These are phyloP conservation scores for Sphaerulina populicola DNA, from an alignment of 2,329 filamentous ascomycete species.

Conservation along the genomic window DNA sequence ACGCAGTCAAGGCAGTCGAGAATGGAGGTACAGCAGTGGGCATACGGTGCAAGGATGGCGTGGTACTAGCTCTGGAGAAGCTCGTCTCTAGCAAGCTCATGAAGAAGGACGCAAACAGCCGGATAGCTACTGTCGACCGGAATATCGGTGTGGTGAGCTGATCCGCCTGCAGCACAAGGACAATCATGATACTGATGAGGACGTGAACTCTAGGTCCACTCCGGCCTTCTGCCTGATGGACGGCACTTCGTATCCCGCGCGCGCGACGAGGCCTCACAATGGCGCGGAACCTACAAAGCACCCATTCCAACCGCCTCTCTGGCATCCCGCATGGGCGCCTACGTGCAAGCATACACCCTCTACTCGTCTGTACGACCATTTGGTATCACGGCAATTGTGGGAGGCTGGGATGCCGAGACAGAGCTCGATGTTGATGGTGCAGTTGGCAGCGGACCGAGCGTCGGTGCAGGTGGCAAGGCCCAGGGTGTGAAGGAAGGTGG, in stretches of 20 bases:
- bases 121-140: slow-evolving; percentile 88
- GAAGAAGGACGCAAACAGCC: slow-evolving; percentile 92
- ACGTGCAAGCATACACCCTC: slow-evolving; percentile 93
- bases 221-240: slow-evolving; percentile 88
- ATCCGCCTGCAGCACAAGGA: neutral
- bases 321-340: slow-evolving; percentile 86
- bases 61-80: slow-evolving; percentile 95
- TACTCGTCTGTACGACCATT: slow-evolving; percentile 96
- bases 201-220: slow-evolving; percentile 60
- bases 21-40: slow-evolving; percentile 94
- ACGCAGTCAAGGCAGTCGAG: slow-evolving; percentile 96
- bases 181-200: slow-evolving; percentile 8
- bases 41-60: slow-evolving; percentile 93
- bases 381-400: slow-evolving; percentile 89
- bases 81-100: slow-evolving; percentile 90
- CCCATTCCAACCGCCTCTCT: slow-evolving; percentile 85
- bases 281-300: slow-evolving; percentile 89
- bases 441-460: slow-evolving; percentile 70
- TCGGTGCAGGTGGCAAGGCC: slow-evolving; percentile 76
- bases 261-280: slow-evolving; percentile 83
- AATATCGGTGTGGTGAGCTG: slow-evolving; percentile 80
- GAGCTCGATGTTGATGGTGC: slow-evolving; percentile 82
- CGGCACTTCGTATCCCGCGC: slow-evolving; percentile 91
- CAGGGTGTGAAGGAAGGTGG: slow-evolving; percentile 70
- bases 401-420: slow-evolving; percentile 82